Conservation (phyloP, 768 basidiomycete genomes). For the Pleurotus salmoneostramineus region DNA sequence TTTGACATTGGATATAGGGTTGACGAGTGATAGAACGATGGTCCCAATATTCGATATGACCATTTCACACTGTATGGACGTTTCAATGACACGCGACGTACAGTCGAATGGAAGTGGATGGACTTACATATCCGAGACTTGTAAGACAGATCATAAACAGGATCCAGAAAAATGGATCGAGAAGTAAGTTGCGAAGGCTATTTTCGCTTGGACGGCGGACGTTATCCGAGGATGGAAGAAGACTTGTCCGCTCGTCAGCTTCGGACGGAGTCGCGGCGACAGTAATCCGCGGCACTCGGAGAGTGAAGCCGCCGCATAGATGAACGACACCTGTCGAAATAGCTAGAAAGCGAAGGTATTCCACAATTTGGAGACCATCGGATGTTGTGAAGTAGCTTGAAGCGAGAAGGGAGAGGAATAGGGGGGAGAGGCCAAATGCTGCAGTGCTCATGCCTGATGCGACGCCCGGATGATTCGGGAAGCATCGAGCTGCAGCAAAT, state of each 20-base stretch:
- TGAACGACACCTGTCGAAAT: constrained; percentile 49
- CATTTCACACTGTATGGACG: constrained; percentile 61
- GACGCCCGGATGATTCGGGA: constrained; percentile 60
- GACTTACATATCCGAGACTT: constrained; percentile 12
- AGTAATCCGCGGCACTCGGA: constrained; percentile 19
- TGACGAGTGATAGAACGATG: constrained; percentile 57
- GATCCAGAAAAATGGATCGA: constrained; percentile 13
- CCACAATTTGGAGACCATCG: constrained; percentile 38
- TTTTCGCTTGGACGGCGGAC: neutral
- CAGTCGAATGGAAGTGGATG: neutral
- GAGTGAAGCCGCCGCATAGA: constrained; percentile 44
- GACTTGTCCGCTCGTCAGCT: constrained; percentile 8
- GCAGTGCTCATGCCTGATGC: constrained; percentile 67
- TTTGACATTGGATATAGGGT: constrained; percentile 5
- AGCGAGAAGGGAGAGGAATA: constrained; percentile 66
- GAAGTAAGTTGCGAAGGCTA: constrained; percentile 8
- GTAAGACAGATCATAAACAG: constrained; percentile 2
- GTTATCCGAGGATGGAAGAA: constrained; percentile 5
- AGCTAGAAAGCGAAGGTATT: constrained; percentile 57
- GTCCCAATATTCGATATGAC: constrained; percentile 80
- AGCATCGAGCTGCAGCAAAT: constrained; percentile 71
- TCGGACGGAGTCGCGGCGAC: neutral
- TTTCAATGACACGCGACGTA: neutral
- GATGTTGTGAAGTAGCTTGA: constrained; percentile 54
- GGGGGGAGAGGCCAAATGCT: constrained; percentile 78